Base-by-base conservation (phyloP, 2,329 filamentous ascomycete species). In the Daldinia eschscholtzii region DNA sequence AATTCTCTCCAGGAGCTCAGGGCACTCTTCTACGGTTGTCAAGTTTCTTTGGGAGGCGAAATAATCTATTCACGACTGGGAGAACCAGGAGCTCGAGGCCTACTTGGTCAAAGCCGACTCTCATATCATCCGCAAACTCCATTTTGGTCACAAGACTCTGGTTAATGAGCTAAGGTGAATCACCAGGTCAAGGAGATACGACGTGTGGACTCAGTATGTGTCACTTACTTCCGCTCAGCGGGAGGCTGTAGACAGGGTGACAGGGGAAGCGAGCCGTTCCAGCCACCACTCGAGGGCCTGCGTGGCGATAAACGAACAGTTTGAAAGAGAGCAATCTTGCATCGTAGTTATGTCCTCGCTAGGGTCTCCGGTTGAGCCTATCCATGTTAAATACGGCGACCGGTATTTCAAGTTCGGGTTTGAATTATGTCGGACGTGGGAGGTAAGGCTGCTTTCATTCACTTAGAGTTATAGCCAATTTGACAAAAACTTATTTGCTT, bases 381-480 rank as follows among this genome's bases (percentile, higher is more conserved):
- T 69, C 1, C 50, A 64, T 37, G 44, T 69, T 15, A 46, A 26
- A 2, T 44, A 28, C 10, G 28, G 13, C 7, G 4, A 2, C 0
- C 42, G 20, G 0, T 26, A 60, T 37, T 66, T 44, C 9, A 39
- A 57, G 33, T 66, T 69, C 28, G 7, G 59, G 2, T 69, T 60
- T 30, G 62, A 69, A 18, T 28, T 61, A 3, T 69, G 67, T 15
- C 67, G 67, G 2, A 66, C 56, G 9, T 66, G 63, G 67, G 67
- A 63, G 33, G 67, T 67, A 50, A 64, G 65, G 44, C 2, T 15
- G 23, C 15, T 13, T 26, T 6, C 18, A 26, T 39, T 15, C 9
- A 20, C 41, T 23, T 4, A 2, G 18, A 18, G 7, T 10, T 23
- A 44, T 23, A 44, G 18, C n/a, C n/a, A 23, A 44, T 6, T 15